These are phyloP conservation scores for Dipteronia sinensis DNA, from an alignment of 345 rosid species.

Conservation along the genomic window DNA sequence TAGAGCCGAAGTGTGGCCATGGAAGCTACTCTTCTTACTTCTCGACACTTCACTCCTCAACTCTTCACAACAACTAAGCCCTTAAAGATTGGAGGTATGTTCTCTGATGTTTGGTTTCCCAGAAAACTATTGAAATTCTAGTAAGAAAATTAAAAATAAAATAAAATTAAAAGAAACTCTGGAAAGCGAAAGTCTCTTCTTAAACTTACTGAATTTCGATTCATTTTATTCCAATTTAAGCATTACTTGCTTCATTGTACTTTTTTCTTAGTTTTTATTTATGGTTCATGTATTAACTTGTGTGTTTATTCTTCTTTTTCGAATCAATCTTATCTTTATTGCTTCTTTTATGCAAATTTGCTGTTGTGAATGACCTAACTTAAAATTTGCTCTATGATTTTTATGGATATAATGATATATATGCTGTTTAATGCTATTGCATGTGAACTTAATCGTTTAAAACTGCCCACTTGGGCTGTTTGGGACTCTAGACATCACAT, in stretches of 20 bases:
- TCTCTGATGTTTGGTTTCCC: constrained; percentile 5
- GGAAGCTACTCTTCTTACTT: constrained; percentile 39
- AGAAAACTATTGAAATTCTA: constrained; percentile 7
- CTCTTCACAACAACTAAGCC: constrained; percentile 23
- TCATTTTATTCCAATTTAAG: no score
- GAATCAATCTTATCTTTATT: no score
- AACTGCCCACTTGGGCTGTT: neutral
- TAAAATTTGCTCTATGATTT: neutral
- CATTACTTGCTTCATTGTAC: no score
- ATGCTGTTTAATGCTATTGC: neutral
- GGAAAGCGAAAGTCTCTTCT: neutral
- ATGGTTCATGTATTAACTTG: no score
- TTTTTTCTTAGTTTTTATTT: no score
- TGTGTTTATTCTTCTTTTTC: no score
- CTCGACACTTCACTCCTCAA: constrained; percentile 20
- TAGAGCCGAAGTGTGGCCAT: constrained; percentile 3
- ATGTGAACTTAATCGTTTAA: neutral
- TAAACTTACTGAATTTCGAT: neutral
- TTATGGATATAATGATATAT: neutral
- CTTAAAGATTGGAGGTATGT: constrained; percentile 31
- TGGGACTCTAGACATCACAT: neutral
- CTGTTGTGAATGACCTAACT: neutral
- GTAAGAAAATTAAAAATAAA: no score
- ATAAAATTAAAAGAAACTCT: neutral
- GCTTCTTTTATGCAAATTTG: no score